Percentiles rank a stretch among this genome's conserved stretches.
These are phyloP conservation scores for Tagetes erecta DNA, from an alignment of 129 eudicot genomes.

Conservation along the genomic window DNA sequence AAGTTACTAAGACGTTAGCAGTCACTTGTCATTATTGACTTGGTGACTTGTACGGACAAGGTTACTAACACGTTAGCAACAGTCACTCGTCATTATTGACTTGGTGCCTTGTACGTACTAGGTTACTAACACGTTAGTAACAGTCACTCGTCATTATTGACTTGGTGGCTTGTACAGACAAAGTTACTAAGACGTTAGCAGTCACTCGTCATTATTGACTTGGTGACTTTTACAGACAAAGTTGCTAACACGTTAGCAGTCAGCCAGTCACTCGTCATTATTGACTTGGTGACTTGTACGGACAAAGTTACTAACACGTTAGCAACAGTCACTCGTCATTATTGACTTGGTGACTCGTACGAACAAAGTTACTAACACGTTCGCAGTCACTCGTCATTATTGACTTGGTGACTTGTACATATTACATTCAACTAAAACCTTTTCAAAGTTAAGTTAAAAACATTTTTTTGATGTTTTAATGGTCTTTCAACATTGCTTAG, in stretches of 20 bases:
- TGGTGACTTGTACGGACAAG: too few relatives aligned
- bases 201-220: too few relatives aligned
- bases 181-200: too few relatives aligned
- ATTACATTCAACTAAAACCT: too few relatives aligned
- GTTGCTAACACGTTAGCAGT: neutral
- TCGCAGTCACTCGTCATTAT: neutral
- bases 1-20: neutral
- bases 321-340: too few relatives aligned
- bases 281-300: neutral
- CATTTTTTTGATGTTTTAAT: neutral
- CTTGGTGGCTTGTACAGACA: too few relatives aligned
- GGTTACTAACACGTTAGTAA: neutral
- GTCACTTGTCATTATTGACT: neutral
- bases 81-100: too few relatives aligned
- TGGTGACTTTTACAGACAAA: neutral
- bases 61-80: too few relatives aligned
- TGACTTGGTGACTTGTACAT: too few relatives aligned
- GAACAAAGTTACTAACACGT: neutral
- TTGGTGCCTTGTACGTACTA: neutral
- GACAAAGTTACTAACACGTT: too few relatives aligned
- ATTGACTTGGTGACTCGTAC: too few relatives aligned
- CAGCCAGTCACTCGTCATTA: neutral
- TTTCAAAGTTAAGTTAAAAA: too few relatives aligned
- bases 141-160: neutral
- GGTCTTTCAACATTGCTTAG: neutral